Evolutionary conservation across 2,329 filamentous ascomycete genomes (phyloP).

Genomic region (Ceratocystis cacaofunesta): DNA sequence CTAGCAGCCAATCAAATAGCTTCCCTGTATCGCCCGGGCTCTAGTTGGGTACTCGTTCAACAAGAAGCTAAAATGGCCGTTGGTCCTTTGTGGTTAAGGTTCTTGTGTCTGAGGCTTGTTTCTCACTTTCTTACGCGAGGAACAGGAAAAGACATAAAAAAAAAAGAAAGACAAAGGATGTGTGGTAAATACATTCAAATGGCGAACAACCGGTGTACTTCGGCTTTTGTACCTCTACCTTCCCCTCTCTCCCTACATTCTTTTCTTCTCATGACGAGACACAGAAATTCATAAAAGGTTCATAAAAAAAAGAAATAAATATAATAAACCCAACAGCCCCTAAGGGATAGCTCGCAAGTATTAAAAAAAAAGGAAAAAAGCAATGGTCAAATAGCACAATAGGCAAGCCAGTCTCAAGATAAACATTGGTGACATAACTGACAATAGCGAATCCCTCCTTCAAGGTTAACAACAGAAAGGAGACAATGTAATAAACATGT

Average conservation of each 20-base stretch:
- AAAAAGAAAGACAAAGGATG: background rate
- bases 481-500: too few relatives aligned
- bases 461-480: too few relatives aligned
- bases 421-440: too few relatives aligned
- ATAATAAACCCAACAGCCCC: background rate
- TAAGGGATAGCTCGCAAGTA: background rate
- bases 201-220: too few relatives aligned
- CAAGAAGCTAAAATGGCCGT: too few relatives aligned
- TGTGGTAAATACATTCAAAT: background rate
- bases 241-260: too few relatives aligned
- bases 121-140: background rate
- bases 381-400: background rate
- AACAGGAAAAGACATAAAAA: background rate
- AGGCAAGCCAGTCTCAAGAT: too few relatives aligned
- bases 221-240: too few relatives aligned
- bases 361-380: background rate
- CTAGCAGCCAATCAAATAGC: background rate
- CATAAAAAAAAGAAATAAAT: constrained; percentile 1
- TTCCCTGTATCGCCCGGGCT: background rate
- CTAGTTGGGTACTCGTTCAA: background rate
- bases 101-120: too few relatives aligned
- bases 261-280: background rate
- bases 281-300: background rate
- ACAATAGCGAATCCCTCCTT: too few relatives aligned
- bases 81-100: too few relatives aligned